Conservation (phyloP, 495 filamentous ascomycete genomes). For the Aspergillus ostianus region DNA sequence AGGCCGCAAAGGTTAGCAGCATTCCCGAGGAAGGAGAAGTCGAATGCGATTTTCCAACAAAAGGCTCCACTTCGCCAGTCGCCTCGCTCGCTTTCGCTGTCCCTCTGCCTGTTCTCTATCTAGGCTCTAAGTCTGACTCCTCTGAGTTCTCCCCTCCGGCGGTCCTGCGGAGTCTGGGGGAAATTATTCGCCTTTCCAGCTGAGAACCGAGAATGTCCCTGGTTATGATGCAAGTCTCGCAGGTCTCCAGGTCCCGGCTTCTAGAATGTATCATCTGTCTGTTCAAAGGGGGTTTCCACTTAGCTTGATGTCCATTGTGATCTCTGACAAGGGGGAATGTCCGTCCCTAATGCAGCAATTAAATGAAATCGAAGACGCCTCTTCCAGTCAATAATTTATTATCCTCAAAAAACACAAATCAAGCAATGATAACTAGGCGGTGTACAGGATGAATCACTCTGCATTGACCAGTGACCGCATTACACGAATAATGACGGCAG, state of each 20-base stretch:
- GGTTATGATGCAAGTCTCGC: too few relatives aligned
- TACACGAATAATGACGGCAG: not conserved
- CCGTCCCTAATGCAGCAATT: not conserved
- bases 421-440: not conserved
- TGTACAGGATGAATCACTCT: not conserved
- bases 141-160: too few relatives aligned
- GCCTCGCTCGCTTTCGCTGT: not conserved
- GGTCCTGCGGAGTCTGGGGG: constrained; percentile 9
- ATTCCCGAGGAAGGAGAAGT: constrained; percentile 9
- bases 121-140: not conserved
- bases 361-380: not conserved
- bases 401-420: not conserved
- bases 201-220: too few relatives aligned
- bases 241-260: not conserved
- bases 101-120: too few relatives aligned
- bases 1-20: constrained; percentile 17
- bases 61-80: constrained; percentile 33
- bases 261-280: not conserved
- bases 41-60: constrained; percentile 9
- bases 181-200: not conserved
- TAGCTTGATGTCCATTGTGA: not conserved
- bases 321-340: not conserved
- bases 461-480: not conserved
- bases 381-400: not conserved
- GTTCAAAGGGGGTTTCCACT: constrained; percentile 1